Evolutionary conservation across 768 basidiomycete species (phyloP).

Genomic region (Amanita jacksonii): DNA sequence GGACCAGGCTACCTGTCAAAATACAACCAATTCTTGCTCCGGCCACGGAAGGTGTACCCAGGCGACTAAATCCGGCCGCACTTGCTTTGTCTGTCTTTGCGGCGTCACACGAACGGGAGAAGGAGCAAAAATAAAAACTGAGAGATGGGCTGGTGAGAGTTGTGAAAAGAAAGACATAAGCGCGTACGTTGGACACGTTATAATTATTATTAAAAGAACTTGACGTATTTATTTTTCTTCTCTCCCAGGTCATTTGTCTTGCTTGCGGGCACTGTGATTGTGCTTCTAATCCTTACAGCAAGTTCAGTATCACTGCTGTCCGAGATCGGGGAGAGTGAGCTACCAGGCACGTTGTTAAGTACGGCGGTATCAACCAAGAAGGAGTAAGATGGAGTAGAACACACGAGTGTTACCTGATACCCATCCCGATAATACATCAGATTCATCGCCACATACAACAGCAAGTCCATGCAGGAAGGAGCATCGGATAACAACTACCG

Average conservation of each 20-base stretch:
- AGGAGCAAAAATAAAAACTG: conserved; percentile 42
- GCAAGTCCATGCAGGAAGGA: too few species aligned
- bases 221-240: too few species aligned
- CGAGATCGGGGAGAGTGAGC: conserved; percentile 45
- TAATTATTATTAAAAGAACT: too few species aligned
- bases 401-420: not conserved
- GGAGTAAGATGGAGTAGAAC: conserved; percentile 33
- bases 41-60: conserved; percentile 59
- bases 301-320: conserved; percentile 62
- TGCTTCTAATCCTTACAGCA: conserved; percentile 53
- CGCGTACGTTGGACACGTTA: conserved; percentile 71
- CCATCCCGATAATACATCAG: not conserved
- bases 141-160: conserved; percentile 64
- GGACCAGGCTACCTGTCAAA: conserved; percentile 43
- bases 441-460: too few species aligned
- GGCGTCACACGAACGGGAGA: conserved; percentile 37
- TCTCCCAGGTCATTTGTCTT: conserved; percentile 75
- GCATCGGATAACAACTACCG: too few species aligned
- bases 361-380: conserved; percentile 44
- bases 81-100: conserved; percentile 48
- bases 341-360: conserved; percentile 70
- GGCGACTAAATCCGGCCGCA: conserved; percentile 49
- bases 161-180: conserved; percentile 78
- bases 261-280: conserved; percentile 57
- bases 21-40: conserved; percentile 58